Percentiles rank a stretch among this genome's conserved stretches.
Conservation (phyloP, 306 rosid genomes). For the Crataegus laevigata region DNA sequence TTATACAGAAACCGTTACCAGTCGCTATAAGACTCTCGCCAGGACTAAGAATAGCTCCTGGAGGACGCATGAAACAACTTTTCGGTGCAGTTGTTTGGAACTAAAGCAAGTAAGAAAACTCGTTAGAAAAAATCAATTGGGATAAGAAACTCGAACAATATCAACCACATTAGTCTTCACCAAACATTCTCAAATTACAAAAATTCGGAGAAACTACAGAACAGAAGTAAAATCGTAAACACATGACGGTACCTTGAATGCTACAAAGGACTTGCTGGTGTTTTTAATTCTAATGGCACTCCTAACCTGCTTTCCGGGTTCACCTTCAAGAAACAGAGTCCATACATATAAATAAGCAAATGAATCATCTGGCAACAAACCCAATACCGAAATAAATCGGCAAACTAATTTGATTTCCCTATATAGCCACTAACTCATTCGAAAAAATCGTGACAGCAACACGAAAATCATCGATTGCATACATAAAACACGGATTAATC, state of each 20-base stretch:
- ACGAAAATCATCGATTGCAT: neutral
- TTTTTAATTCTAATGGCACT: conserved; percentile 93
- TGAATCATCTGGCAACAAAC: neutral
- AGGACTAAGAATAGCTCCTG: conserved; percentile 91
- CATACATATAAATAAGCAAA: neutral
- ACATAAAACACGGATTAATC: neutral
- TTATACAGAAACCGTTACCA: conserved; percentile 38
- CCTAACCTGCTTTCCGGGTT: conserved; percentile 91
- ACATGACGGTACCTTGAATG: conserved; percentile 68
- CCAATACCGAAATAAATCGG: neutral
- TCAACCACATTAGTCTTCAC: neutral
- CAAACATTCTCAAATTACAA: neutral
- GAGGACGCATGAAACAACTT: conserved; percentile 99
- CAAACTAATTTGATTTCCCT: neutral
- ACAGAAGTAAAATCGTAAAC: neutral
- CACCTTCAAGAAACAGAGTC: conserved; percentile 47
- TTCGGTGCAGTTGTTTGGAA: conserved; percentile 99
- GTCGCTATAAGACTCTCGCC: conserved; percentile 97
- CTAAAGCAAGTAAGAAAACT: conserved; percentile 26
- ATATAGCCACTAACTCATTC: neutral
- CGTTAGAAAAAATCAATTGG: conserved; percentile 10
- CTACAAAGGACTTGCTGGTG: conserved; percentile 81
- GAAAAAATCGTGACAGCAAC: neutral
- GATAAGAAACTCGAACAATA: neutral
- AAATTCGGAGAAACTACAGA: neutral